A percentile compares a stretch with the other conserved stretches of the same genome.
phyloP scores from a whole-genome alignment of 1,284 basidiomycete genomes.

The Fomitopsis palustris region DNA sequence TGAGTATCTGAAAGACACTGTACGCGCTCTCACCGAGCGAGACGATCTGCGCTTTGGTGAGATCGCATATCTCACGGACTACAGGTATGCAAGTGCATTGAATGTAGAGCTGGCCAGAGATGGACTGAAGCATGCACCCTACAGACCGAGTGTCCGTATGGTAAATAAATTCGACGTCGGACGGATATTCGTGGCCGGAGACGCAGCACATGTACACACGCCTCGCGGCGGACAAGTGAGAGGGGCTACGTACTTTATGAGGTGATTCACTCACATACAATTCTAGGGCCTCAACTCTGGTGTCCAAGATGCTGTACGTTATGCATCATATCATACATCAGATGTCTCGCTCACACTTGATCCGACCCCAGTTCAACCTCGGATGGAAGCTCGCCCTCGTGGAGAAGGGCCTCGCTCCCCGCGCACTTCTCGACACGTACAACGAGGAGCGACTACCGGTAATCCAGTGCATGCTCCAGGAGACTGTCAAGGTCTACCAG shows the following conservation, averaged over 20 bases:
- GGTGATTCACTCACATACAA: background rate
- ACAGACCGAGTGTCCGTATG: conserved; percentile 36
- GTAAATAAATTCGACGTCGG: conserved; percentile 32
- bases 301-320: conserved; percentile 7
- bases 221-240: conserved; percentile 25
- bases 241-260: background rate
- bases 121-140: background rate
- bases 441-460: conserved; percentile 26
- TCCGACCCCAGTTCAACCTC: conserved; percentile 24
- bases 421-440: conserved; percentile 22
- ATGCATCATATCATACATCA: background rate
- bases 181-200: conserved; percentile 33
- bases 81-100: conserved; percentile 1
- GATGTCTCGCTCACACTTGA: background rate
- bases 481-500: conserved; percentile 10
- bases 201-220: conserved; percentile 24
- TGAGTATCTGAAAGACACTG: background rate
- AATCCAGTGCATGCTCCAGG: conserved; percentile 21
- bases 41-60: conserved; percentile 7
- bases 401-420: conserved; percentile 21
- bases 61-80: conserved; percentile 6
- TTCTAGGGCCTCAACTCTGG: conserved; percentile 7
- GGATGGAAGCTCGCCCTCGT: conserved; percentile 31
- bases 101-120: background rate
- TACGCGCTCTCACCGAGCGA: conserved; percentile 4